phyloP scores from a whole-genome alignment of 176 grass and related monocot genomes.

The Carex scoparia region DNA sequence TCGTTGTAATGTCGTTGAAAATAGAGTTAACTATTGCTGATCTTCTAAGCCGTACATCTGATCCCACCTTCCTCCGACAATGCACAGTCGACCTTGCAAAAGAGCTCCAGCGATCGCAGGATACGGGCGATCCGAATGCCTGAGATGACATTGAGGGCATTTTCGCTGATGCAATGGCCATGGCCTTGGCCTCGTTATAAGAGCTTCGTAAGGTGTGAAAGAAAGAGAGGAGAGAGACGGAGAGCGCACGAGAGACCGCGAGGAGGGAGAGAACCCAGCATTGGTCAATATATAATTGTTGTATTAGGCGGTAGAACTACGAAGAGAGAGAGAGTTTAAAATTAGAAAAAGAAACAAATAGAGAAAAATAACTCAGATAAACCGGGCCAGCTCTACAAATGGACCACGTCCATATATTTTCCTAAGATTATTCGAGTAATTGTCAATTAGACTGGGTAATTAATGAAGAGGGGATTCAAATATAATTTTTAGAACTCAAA shows the following conservation, averaged over 20 bases:
- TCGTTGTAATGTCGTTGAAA: slow-evolving; percentile 5
- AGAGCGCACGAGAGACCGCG: not conserved
- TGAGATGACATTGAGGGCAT: not conserved
- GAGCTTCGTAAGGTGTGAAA: not conserved
- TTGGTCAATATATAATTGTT: not conserved
- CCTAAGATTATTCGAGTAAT: not conserved
- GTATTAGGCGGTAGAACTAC: not conserved
- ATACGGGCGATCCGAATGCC: not conserved
- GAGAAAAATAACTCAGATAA: not conserved
- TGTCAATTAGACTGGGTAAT: not conserved
- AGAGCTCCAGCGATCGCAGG: slow-evolving; percentile 2
- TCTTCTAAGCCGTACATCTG: not conserved
- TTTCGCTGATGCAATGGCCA: slow-evolving; percentile 10
- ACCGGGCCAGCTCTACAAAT: not conserved
- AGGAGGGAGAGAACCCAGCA: not conserved
- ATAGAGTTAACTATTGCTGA: not conserved
- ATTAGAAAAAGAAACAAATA: slow-evolving; percentile 21
- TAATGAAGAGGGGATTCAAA: no score
- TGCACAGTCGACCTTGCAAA: not conserved
- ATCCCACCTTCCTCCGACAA: slow-evolving; percentile 1
- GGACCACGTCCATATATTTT: not conserved
- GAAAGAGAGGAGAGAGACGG: not conserved
- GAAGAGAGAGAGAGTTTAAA: slow-evolving; percentile 1
- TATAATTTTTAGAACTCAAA: no score
- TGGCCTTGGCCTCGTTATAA: not conserved